Evolutionary conservation across 768 basidiomycete species (phyloP), one percentile per base, ranked within the genome.

Genomic region (Trametes sanguinea): DNA sequence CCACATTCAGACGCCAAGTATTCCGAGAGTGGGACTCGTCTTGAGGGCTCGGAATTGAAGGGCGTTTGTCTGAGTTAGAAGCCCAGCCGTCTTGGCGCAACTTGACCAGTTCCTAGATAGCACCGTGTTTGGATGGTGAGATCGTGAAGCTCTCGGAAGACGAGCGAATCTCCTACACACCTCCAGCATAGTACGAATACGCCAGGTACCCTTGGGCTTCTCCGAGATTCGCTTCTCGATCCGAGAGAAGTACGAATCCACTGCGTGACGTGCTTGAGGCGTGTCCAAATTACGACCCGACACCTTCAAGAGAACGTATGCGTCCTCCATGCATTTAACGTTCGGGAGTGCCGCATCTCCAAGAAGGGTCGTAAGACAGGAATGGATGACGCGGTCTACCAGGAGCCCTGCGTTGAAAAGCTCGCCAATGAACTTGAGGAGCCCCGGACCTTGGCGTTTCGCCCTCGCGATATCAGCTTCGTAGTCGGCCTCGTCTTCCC

Each of bases 371-470:
- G 94, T 92, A 73, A 98, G 87, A 80, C 95, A 99, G 75, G 94
- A 90, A 79, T 95, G 92, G 91, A 98, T 98, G 78, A 98, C 95
- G 67, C 93, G 89, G 77, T 94, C 93, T 48, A 94, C 94, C 55
- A 98, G 80, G 94, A 98, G 96, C 77, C 92, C 90, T 22, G 98
- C 80, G 78, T 96, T 97, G 88, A 94, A 98, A 53, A 98, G 80
- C 77, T 98, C 95, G 64, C 96, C 96, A 64, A 98, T 96, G 78
- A 98, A 95, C 76, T 92, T 93, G 79, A 97, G 93, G 68, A 98
- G 84, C 79, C 95, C 94, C 9, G 97, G 88, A 73, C 96, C 95
- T 62, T 92, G 92, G 61, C 95, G 91, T 79, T 97, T 98, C 44
- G 95, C 96, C 80, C 95, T 96, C 75, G 95, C 90, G 10, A 93